phyloP scores from a whole-genome alignment of 2,329 filamentous ascomycete genomes.

The Byssothecium circinans region DNA sequence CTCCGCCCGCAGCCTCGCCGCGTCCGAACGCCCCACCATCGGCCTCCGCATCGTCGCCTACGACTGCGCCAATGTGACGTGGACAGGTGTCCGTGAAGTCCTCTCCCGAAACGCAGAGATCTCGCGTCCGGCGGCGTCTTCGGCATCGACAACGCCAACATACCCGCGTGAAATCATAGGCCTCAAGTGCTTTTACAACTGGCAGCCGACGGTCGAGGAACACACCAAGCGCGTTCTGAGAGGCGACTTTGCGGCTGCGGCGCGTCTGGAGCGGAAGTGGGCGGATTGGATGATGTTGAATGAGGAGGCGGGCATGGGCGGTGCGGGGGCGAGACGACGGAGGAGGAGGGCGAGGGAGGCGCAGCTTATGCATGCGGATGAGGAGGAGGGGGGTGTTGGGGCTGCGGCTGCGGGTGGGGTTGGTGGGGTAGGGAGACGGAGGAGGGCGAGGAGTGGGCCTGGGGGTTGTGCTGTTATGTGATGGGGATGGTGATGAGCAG shows the following conservation, averaged over 20 bases:
- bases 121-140: constrained; percentile 50
- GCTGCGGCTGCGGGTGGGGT: constrained; percentile 39
- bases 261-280: constrained; percentile 86
- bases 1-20: constrained; percentile 36
- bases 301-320: constrained; percentile 75
- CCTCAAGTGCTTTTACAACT: constrained; percentile 92
- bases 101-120: constrained; percentile 81
- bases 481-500: too few relatives aligned
- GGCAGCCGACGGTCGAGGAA: constrained; percentile 92
- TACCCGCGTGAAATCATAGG: constrained; percentile 79
- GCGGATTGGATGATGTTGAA: constrained; percentile 90
- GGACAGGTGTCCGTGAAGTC: constrained; percentile 86
- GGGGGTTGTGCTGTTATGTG: constrained; percentile 53
- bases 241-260: constrained; percentile 74
- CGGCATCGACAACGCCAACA: constrained; percentile 43
- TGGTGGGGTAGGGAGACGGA: constrained; percentile 47
- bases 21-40: constrained; percentile 44
- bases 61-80: constrained; percentile 89
- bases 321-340: constrained; percentile 65
- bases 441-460: constrained; percentile 52
- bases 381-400: constrained; percentile 66
- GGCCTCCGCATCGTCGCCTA: constrained; percentile 81
- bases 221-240: constrained; percentile 83
- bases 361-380: constrained; percentile 75
- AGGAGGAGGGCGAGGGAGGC: constrained; percentile 80